phyloP scores from a whole-genome alignment of 805 yeast species.

The Wickerhamomyces rabaulensis region DNA sequence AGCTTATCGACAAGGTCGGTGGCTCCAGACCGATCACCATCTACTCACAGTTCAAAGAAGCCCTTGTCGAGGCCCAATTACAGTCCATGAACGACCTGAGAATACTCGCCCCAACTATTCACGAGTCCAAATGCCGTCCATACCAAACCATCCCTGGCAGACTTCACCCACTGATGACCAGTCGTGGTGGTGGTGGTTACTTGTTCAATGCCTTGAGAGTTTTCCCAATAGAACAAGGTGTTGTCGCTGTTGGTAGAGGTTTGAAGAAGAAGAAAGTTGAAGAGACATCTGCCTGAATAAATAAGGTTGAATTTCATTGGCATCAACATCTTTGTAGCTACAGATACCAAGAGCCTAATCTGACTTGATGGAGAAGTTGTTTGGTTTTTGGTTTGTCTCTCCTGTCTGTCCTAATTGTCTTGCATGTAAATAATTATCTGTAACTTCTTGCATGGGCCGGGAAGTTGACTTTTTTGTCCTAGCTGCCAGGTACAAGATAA shows the following conservation, averaged over 20 bases:
- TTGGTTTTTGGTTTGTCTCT: no score
- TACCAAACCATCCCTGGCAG: conserved; percentile 94
- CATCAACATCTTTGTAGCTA: not conserved
- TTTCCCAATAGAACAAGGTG: conserved; percentile 57
- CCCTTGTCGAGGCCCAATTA: conserved; percentile 68
- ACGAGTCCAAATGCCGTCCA: conserved; percentile 76
- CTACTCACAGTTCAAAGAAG: conserved; percentile 78
- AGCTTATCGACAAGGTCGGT: conserved; percentile 56
- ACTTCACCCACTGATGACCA: conserved; percentile 92
- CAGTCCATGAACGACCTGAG: conserved; percentile 60
- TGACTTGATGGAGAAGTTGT: no score
- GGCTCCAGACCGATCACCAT: conserved; percentile 88
- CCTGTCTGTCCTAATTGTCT: no score
- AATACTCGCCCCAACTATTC: conserved; percentile 75
- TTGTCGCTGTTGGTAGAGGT: conserved; percentile 65
- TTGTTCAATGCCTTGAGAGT: conserved; percentile 76
- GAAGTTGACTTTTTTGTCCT: no score
- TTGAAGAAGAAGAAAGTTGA: conserved; percentile 26
- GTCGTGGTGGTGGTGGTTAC: conserved; percentile 90
- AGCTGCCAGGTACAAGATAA: no score
- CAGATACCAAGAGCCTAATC: not conserved
- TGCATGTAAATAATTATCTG: no score
- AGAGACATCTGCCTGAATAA: conserved; percentile 17
- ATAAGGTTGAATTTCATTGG: no score
- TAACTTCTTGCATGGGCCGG: no score